A percentile compares a stretch with the other conserved stretches of the same genome.
These are phyloP conservation scores for Reticulascus tulasneorum DNA, from an alignment of 2,329 filamentous ascomycete species.

Conservation along the genomic window DNA sequence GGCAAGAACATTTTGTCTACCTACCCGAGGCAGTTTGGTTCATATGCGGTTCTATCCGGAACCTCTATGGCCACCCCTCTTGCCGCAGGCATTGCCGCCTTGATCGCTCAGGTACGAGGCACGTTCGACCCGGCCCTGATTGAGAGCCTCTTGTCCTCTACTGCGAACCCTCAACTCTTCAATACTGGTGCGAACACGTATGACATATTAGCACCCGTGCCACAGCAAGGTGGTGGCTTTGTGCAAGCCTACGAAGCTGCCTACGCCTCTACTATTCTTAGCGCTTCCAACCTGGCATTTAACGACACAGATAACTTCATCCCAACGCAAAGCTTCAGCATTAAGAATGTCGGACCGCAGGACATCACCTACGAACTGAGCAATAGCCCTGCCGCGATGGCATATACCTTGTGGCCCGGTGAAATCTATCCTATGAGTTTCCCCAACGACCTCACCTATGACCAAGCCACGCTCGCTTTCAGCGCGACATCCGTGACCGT, in stretches of 20 bases:
- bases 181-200: background rate
- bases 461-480: constrained; percentile 38
- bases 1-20: constrained; percentile 18
- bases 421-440: constrained; percentile 34
- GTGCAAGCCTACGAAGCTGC: background rate
- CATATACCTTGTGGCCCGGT: constrained; percentile 43
- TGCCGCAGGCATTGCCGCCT: constrained; percentile 10
- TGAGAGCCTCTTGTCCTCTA: background rate
- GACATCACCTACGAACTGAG: constrained; percentile 30
- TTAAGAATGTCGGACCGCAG: background rate
- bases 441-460: constrained; percentile 37
- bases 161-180: background rate
- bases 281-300: background rate
- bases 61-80: constrained; percentile 16
- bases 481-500: constrained; percentile 37
- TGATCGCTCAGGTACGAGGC: constrained; percentile 4
- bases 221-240: background rate
- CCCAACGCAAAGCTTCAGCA: background rate
- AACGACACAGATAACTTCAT: background rate
- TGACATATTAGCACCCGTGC: background rate
- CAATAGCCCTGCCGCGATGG: constrained; percentile 45
- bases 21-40: constrained; percentile 3
- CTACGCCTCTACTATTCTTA: background rate
- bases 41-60: constrained; percentile 10
- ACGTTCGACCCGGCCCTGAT: background rate